Conservation (phyloP, 2,329 filamentous ascomycete species). For the Bipolaris gigantea region DNA sequence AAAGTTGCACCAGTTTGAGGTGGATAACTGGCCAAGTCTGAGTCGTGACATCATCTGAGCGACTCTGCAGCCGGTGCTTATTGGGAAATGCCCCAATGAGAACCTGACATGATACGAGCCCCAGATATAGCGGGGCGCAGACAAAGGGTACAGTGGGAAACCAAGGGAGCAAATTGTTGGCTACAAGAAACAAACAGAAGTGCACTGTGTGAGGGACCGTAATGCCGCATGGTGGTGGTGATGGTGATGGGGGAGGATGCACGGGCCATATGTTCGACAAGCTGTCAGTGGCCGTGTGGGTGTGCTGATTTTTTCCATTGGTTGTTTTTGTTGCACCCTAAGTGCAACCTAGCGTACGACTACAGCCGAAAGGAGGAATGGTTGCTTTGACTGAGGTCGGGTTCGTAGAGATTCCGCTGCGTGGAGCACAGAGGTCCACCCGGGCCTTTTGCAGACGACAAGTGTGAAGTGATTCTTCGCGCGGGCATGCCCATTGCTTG, state of each 20-base stretch:
- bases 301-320: not conserved
- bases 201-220: not conserved
- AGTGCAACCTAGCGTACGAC: no score
- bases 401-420: not conserved
- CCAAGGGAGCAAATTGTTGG: no score
- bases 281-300: not conserved
- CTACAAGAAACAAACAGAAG: not conserved
- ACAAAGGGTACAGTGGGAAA: not conserved
- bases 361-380: not conserved
- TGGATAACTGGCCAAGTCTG: not conserved
- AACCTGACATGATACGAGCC: not conserved
- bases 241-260: not conserved
- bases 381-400: not conserved
- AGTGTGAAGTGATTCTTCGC: not conserved
- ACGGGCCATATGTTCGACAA: conserved; percentile 11
- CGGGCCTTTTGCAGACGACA: not conserved
- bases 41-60: conserved; percentile 37
- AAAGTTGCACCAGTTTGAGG: not conserved
- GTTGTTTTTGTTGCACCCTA: not conserved
- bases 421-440: not conserved
- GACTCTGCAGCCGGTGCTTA: conserved; percentile 4
- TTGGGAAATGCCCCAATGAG: not conserved
- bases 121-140: no score
- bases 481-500: no score
- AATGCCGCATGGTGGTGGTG: not conserved